Evolutionary conservation across 2,329 filamentous ascomycete genomes (phyloP), one percentile per base, ranked within the genome.

Genomic region (Penicillium polonicum): DNA sequence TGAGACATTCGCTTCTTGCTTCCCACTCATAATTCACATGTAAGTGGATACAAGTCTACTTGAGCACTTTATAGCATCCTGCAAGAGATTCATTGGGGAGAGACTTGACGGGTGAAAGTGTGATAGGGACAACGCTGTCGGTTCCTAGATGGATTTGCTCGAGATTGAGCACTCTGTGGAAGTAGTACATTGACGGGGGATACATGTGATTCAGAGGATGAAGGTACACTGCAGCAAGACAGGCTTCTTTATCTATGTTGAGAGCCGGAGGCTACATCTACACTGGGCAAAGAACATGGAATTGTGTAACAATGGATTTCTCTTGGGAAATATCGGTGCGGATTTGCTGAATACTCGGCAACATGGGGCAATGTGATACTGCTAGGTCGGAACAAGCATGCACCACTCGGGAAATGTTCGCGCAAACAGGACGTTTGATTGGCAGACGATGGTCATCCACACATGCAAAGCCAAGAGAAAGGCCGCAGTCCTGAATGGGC

Each of bases 311-410:
- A 52, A 52, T 55, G 33, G 49, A 33, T 29, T 55, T 52, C 53
- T 44, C 38, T 51, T 55, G 15, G 33, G 31, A 49, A 56, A 19
- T 56, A 52, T 51, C 39, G n/a, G 19, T 29, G 46, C 41, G 23
- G 9, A 29, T 33, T 38, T 31, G 41, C 36, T 48, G 44, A 25
- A 27, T 56, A 56, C 53, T 52, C 53, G 23, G 23, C 38, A 51
- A 42, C 46, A 51, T 36, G 21, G 9, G 38, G 48, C 29, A 23
- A 27, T 33, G 46, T 31, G 38, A 52, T 31, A 48, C 54, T 56
- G 42, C 55, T 57, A 23, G 49, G 50, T 57, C 33, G 12, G 46
- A 39, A 56, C 39, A 51, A 52, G 53, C 48, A 56, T 23, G 48
- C 53, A 52, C 39, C 53, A 51, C 46, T 35, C 13, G 19, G 27